Conservation (phyloP, 2,329 filamentous ascomycete species). For the Hymenoscyphus salicellus region DNA sequence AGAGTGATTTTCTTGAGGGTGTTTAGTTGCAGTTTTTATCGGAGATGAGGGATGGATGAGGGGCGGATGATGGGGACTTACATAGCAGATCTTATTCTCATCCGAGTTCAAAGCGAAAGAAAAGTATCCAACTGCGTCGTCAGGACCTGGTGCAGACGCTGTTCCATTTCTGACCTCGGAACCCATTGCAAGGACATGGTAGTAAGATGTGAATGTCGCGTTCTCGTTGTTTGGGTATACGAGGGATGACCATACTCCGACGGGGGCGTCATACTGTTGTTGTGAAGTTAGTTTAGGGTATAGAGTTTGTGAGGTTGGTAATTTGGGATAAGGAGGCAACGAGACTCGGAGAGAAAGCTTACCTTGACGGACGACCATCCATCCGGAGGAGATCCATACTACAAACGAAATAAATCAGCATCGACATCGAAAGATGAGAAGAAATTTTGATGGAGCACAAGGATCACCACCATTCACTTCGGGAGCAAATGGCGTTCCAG, state of each 20-base stretch:
- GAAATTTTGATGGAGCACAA: not conserved
- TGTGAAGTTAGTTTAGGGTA: constrained; percentile 8
- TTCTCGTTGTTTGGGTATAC: constrained; percentile 17
- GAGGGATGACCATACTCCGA: constrained; percentile 21
- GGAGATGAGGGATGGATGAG: not conserved
- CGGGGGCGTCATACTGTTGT: constrained; percentile 19
- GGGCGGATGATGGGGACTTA: constrained; percentile 12
- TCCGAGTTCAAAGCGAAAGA: constrained; percentile 48
- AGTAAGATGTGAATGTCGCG: constrained; percentile 44
- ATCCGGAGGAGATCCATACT: not conserved
- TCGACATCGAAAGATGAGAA: not conserved
- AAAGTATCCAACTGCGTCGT: constrained; percentile 46
- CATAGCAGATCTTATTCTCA: constrained; percentile 34
- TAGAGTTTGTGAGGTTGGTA: constrained; percentile 3
- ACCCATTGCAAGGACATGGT: constrained; percentile 45
- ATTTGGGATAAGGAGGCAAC: not conserved
- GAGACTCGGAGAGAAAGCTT: too few species aligned
- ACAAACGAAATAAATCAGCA: not conserved
- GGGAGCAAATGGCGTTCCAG: too few species aligned
- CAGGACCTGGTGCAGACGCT: constrained; percentile 34
- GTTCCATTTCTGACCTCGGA: constrained; percentile 46
- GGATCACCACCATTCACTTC: not conserved
- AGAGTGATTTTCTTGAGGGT: constrained; percentile 46
- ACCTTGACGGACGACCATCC: not conserved
- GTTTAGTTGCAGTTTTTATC: not conserved